Evolutionary conservation across 805 yeast genomes (phyloP).

Genomic region (Wickerhamia fluorescens): DNA sequence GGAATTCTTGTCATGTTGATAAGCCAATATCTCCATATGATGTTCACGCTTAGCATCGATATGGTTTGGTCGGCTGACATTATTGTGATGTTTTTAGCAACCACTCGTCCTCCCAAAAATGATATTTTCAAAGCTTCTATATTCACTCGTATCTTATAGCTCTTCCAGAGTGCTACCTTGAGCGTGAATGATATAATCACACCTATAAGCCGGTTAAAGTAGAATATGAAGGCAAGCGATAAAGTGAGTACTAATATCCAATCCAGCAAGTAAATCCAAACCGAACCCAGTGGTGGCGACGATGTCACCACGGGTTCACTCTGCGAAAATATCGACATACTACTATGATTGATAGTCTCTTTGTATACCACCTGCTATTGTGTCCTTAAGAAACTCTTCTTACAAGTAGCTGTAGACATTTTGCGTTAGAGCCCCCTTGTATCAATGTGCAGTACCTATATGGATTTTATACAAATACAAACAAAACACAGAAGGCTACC

Average conservation of each 20-base stretch:
- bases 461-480: no score
- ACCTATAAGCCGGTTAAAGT: constrained; percentile 69
- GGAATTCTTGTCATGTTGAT: constrained; percentile 38
- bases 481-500: no score
- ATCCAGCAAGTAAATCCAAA: constrained; percentile 72
- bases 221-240: constrained; percentile 60
- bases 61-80: constrained; percentile 70
- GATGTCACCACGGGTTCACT: constrained; percentile 15
- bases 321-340: no score
- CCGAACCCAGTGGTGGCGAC: constrained; percentile 17
- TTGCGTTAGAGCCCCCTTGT: no score
- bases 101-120: constrained; percentile 73
- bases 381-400: no score
- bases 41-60: constrained; percentile 59
- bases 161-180: constrained; percentile 57
- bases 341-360: no score
- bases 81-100: constrained; percentile 67
- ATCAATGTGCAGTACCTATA: no score
- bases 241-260: constrained; percentile 69
- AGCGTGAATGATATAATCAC: constrained; percentile 44
- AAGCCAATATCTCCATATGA: constrained; percentile 92
- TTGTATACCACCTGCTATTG: no score
- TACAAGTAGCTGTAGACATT: no score
- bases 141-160: constrained; percentile 48
- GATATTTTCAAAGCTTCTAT: constrained; percentile 73